Base-by-base conservation (phyloP, 345 rosid genomes). In the Linum usitatissimum region DNA sequence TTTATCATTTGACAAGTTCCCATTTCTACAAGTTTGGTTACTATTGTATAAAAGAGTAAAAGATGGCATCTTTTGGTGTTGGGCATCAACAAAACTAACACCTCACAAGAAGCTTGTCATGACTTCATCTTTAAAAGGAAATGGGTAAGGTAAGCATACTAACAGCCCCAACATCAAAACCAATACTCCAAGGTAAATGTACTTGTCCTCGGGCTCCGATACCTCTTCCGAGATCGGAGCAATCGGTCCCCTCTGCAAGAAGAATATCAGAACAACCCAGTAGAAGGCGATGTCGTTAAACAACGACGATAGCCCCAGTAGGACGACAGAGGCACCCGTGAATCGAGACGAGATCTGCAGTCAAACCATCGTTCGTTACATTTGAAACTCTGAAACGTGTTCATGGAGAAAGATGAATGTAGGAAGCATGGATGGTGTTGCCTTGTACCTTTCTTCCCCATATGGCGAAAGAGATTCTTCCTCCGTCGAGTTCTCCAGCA, bases 401-500 rank as follows among this genome's bases (percentile, higher is more conserved):
- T 2, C 28, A 23, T 23, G 28, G 28, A 23, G 28, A 23, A 23
- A 23, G 28, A 23, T 23, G 28, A 23, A 2, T 23, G 28, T 23
- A 23, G 17, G 3, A 13, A 13, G 0, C 18, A 55, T 17, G 59
- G 40, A 18, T 21, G 28, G 6, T 7, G 3, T 4, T 45, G 51
- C 0, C 17, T 4, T 4, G 12, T 83, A 92, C 98, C 91, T 92
- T 92, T 79, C 97, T 83, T 73, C 97, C 98, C 97, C 96, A 92
- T 39, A 92, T 79, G 64, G 97, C 76, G 53, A 89, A 86, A 42
- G 93, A 77, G 28, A 92, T 85, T 71, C 83, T 74, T 39, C 98
- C 96, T 14, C 96, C 96, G 55, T 92, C 98, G 31, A 85, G 86
- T 73, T 87, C 98, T 69, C 98, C 97, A 0, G 97, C 98, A 12